Evolutionary conservation across 2,329 filamentous ascomycete genomes (phyloP), one percentile per base, ranked within the genome.

Genomic region (Ophiosphaerella herpotricha): DNA sequence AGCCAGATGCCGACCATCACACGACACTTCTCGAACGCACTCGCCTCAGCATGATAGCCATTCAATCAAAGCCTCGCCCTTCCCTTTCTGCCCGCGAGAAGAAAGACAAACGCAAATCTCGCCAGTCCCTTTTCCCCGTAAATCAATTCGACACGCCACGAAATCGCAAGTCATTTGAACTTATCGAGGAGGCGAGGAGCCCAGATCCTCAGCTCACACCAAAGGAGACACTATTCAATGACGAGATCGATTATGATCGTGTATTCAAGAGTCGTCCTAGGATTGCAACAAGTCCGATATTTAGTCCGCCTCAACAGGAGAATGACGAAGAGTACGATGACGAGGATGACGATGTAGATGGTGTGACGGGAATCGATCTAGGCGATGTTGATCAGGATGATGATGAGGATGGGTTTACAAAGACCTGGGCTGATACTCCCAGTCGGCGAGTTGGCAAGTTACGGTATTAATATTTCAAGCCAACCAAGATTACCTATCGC

Each of bases 211-310:
- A 52, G 16, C 54, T 77, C 4, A 79, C 85, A 1, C 80, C 89
- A 7, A 79, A 82, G 0, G 87, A 93, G 64, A 82, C 87, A 56
- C 74, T 96, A 35, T 85, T 96, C 24, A 80, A 80, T 13, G 81
- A 86, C 46, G 86, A 90, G 58, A 79, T 82, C 4, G 90, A 95
- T 52, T 89, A 91, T 71, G 87, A 89, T 51, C 88, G 87, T 23
- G 87, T 96, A 1, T 97, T 97, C 70, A 90, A 87, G 74, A 92
- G 89, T 56, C 76, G 92, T 57, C 92, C 92, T 0, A 88, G 86
- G 71, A 85, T 97, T 58, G 86, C 87, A 57, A 83, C 84, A 9
- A 96, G 91, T 69, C 91, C 91, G 1, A 70, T 85, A 1, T 70
- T 69, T 41, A 64, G 60, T 44, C 68, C 68, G 2, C 41, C 50